Percentiles rank a stretch among this genome's conserved stretches.
Conservation (phyloP, 2,329 filamentous ascomycete species). For the Rosellinia necatrix region DNA sequence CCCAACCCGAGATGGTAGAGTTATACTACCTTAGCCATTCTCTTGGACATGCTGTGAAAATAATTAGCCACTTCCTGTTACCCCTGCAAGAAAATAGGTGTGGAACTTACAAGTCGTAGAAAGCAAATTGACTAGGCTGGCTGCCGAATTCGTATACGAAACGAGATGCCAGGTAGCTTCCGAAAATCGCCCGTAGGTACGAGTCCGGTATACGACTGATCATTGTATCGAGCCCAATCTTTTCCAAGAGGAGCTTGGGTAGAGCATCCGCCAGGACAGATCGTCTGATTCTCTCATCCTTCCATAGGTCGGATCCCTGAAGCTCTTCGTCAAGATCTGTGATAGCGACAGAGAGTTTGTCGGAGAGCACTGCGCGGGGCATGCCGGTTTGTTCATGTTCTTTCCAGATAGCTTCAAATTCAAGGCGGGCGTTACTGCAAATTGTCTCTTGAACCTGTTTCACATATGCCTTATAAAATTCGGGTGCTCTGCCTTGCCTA, state of each 20-base stretch:
- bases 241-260: conserved; percentile 79
- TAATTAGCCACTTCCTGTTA: conserved; percentile 38
- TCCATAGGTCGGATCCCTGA: conserved; percentile 90
- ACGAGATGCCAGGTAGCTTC: conserved; percentile 89
- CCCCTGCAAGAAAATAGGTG: neutral
- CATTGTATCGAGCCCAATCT: conserved; percentile 90
- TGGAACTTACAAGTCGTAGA: conserved; percentile 89
- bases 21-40: conserved; percentile 56
- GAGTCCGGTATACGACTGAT: conserved; percentile 85
- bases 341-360: conserved; percentile 88
- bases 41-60: conserved; percentile 64
- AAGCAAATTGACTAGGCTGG: conserved; percentile 92
- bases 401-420: conserved; percentile 98
- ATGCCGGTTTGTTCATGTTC: conserved; percentile 84
- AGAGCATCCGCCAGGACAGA: conserved; percentile 84
- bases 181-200: conserved; percentile 94
- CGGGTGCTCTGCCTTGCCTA: conserved; percentile 69
- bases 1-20: neutral
- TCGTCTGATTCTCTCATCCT: conserved; percentile 75
- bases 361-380: conserved; percentile 83
- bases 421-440: conserved; percentile 85
- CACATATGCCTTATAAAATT: conserved; percentile 94
- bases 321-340: conserved; percentile 97
- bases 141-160: conserved; percentile 97
- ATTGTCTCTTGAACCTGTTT: conserved; percentile 90